Base-by-base conservation (phyloP, 202 grass and related monocot species). In the Musa balbisiana region DNA sequence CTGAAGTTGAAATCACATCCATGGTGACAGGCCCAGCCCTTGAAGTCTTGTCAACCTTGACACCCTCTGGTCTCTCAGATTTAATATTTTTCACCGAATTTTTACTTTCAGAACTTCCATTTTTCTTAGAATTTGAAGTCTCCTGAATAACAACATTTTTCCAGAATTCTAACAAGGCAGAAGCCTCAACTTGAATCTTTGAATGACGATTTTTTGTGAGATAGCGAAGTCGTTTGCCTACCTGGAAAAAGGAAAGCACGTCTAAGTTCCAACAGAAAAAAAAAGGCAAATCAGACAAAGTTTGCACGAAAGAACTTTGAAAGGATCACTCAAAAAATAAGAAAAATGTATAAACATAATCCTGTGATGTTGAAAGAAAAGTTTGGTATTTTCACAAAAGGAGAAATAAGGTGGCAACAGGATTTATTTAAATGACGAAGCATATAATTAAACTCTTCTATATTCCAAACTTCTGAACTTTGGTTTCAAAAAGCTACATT, bases 81-180 rank as follows among this genome's bases (percentile, higher is more conserved):
- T 65, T 76, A 59, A 22, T 23, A 23, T 76, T 77, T 51, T 56
- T 79, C 17, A 22, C 9, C 2, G 27, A 23, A 11, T 11, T 70
- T 56, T 79, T 79, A 69, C 49, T 49, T 51, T 83, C 85, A 69
- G 83, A 25, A 24, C 60, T 65, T 6, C 84, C 88, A 54, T 93
- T 91, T 84, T 89, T 93, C 84, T 85, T 91, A 74, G 68, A 85
- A 58, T 81, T 86, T 4, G 74, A 71, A 52, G 43, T 87, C 16
- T 97, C 93, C 78, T 93, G 88, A 70, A 93, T 81, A 49, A 97
- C 86, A 84, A 97, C 75, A 64, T 89, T 93, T 82, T 93, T 97
- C 93, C 93, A 97, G 70, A 86, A 84, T 6, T 76, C 67, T 75
- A 97, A 81, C 66, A 97, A 86, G 55, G 92, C 84, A 68, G 88